Evolutionary conservation across 495 filamentous ascomycete species (phyloP), one percentile per base, ranked within the genome.

Genomic region (Halenospora varia): DNA sequence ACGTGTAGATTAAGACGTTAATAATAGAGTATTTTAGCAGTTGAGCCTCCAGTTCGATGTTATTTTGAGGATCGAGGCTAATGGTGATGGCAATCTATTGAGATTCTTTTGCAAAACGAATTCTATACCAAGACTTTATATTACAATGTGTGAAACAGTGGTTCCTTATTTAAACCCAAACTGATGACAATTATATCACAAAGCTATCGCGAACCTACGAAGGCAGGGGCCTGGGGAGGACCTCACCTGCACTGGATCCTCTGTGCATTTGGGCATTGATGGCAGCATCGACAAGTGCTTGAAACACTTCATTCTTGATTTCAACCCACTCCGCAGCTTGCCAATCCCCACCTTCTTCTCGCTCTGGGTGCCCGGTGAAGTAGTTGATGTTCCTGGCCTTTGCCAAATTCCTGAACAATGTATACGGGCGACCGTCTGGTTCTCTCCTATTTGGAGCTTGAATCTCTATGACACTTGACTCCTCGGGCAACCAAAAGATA

Each of bases 361-460:
- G 25, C 10, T 25, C 19, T 4, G 19, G 19, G 20, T 42, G 51
- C 35, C 4, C 19, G 6, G 24, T 53, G 48, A 51, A 51, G 17
- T 51, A 51, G 19, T 51, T 6, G 4, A 10, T 9, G 19, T 25
- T 51, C 17, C 17, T 22, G 11, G 15, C 13, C 25, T 51, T 51
- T 15, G 70, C 70, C 4, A 75, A 42, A 45, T 75, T 75, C 25
- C 70, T 61, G 47, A 72, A 74, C 0, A 66, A 70, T 47, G 66
- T 64, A 46, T 74, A 66, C 29, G 19, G 42, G 8, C 8, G 15
- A 9, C 42, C 42, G 4, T 6, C 29, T 35, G 29, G 67, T 58
- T 15, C 71, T 49, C 1, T 25, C 55, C 13, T 35, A 13, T 35
- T 35, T 3, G 51, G 22, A 8, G 73, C 71, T 41, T 71, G 59